A percentile compares a stretch with the other conserved stretches of the same genome.
These are phyloP conservation scores for Flaveria brownii DNA, from an alignment of 129 eudicot species.

Conservation along the genomic window DNA sequence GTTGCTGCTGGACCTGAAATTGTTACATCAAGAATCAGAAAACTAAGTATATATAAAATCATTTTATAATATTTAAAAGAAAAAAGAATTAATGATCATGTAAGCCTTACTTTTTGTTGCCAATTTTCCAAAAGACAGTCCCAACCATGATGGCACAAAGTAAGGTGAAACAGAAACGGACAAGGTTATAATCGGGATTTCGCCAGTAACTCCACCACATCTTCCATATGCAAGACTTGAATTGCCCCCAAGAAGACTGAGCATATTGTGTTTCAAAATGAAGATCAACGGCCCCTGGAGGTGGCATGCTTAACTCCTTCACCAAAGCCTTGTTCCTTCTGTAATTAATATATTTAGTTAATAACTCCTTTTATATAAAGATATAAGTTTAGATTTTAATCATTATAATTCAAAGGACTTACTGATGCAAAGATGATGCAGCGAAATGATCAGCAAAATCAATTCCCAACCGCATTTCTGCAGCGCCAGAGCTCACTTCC, in stretches of 20 bases:
- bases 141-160: conserved; percentile 66
- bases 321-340: conserved; percentile 58
- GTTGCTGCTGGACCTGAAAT: conserved; percentile 44
- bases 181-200: conserved; percentile 80
- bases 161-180: conserved; percentile 61
- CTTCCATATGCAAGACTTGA: conserved; percentile 73
- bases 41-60: background rate
- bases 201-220: conserved; percentile 89
- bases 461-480: conserved; percentile 52
- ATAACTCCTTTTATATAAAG: background rate
- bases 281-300: conserved; percentile 62
- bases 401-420: conserved; percentile 19
- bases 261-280: conserved; percentile 61
- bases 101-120: conserved; percentile 49
- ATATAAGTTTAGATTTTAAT: background rate
- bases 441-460: conserved; percentile 57
- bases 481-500: conserved; percentile 58
- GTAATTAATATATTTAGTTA: background rate
- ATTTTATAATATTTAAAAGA: too few relatives aligned
- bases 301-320: conserved; percentile 58
- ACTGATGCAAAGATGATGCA: conserved; percentile 45
- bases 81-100: background rate
- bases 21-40: conserved; percentile 12
- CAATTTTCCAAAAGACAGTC: conserved; percentile 70
- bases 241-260: conserved; percentile 65